Percentiles rank a stretch among this genome's conserved stretches.
These are phyloP conservation scores for Fusarium graminum DNA, from an alignment of 2,329 filamentous ascomycete species.

Conservation along the genomic window DNA sequence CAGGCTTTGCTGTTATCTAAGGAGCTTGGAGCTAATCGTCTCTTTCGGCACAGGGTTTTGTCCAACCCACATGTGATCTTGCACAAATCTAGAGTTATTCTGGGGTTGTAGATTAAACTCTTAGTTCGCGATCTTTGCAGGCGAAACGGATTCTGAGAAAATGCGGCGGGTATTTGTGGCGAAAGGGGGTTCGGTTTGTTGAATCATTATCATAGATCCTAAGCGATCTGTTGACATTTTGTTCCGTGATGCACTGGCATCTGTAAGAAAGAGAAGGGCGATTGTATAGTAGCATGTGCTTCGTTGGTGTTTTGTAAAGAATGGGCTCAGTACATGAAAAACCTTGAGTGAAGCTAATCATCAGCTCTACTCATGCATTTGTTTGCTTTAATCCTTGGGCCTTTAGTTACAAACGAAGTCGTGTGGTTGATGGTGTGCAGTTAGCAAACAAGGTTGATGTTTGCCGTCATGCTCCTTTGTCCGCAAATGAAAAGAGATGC, in stretches of 20 bases:
- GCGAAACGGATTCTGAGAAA: conserved; percentile 21
- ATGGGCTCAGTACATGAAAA: conserved; percentile 7
- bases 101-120: conserved; percentile 7
- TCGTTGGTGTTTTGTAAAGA: background rate
- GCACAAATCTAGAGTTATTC: background rate
- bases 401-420: background rate
- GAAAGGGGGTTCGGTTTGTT: conserved; percentile 17
- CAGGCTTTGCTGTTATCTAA: conserved; percentile 62
- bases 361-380: background rate
- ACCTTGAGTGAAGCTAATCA: background rate
- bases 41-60: background rate
- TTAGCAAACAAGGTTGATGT: background rate
- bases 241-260: background rate
- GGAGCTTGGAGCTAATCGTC: no score
- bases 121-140: conserved; percentile 8
- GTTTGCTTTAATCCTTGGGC: background rate
- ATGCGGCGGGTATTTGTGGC: conserved; percentile 24
- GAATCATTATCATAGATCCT: conserved; percentile 7
- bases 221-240: conserved; percentile 11
- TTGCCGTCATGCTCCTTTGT: background rate
- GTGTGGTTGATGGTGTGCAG: background rate
- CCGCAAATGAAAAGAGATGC: background rate
- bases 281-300: background rate
- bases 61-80: background rate
- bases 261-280: conserved; percentile 7